Evolutionary conservation across 306 rosid genomes (phyloP), one percentile per base, ranked within the genome.

Genomic region (Medicago arabica): DNA sequence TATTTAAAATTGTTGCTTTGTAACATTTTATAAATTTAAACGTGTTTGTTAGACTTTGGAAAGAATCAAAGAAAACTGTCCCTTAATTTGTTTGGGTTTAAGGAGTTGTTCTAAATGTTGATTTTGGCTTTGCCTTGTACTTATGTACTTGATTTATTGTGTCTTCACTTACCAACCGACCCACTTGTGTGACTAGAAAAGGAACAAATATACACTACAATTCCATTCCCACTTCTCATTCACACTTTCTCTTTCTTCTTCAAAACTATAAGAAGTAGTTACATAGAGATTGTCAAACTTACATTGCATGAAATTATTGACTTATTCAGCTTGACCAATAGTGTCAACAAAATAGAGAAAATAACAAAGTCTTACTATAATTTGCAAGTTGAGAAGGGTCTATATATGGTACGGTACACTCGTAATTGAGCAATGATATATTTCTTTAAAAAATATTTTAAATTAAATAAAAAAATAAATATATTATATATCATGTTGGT

Each of bases 191-290:
- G 36, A 23, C 38, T 5, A 58, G 14, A 4, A 25, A 58, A 58
- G 64, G 64, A 58, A 19, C 14, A 9, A 21, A 23, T 23, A 19
- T 58, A 51, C 16, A 7, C 9, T 23, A 17, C 59, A 17, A 53
- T 21, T 21, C 62, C 34, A 57, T 57, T 58, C 38, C 38, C 64
- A 58, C 64, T 58, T 57, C 38, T 36, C 64, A 58, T 36, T 57
- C 36, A 21, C 2, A 17, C 5, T 54, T 54, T 3, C 51, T 16
- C 7, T 46, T 46, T 46, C 51, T 2, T 46, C n/a, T 55, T 55
- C 14, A 0, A 19, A 55, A 3, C 61, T 9, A 55, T 9, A 13
- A 55, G 10, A 2, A 57, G 15, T 57, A 19, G 62, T 55, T 55
- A 10, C 62, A 10, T 57, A 23, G 15, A 57, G 10, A 21, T 55